phyloP scores from a whole-genome alignment of 2,329 filamentous ascomycete genomes.

The Geosmithia putterillii region DNA sequence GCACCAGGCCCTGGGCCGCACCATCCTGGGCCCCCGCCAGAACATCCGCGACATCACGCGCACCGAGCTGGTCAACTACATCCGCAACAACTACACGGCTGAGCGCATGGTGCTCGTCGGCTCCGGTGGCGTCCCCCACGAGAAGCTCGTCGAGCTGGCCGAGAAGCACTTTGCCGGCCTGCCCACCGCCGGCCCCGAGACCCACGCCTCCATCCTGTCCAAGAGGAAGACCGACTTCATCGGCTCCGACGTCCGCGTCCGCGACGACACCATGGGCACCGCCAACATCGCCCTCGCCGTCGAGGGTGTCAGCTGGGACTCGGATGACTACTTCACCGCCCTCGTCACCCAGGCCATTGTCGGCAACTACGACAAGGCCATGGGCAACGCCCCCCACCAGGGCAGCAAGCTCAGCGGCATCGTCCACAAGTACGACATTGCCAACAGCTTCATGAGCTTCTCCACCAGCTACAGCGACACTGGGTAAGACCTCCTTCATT shows the following conservation, averaged over 20 bases:
- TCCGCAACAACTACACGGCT: slow-evolving; percentile 99
- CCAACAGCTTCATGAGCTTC: slow-evolving; percentile 99
- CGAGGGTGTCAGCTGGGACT: slow-evolving; percentile 99
- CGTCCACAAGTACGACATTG: slow-evolving; percentile 86
- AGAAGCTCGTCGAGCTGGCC: slow-evolving; percentile 87
- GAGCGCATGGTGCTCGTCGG: slow-evolving; percentile 99
- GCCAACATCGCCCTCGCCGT: slow-evolving; percentile 98
- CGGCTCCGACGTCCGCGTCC: slow-evolving; percentile 88
- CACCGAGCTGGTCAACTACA: slow-evolving; percentile 85
- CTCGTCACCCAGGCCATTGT: slow-evolving; percentile 97
- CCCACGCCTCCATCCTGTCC: slow-evolving; percentile 61
- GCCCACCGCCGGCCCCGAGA: slow-evolving; percentile 62
- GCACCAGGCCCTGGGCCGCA: slow-evolving; percentile 89
- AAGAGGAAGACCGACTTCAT: slow-evolving; percentile 92
- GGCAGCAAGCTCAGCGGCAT: slow-evolving; percentile 96
- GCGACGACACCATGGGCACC: slow-evolving; percentile 90
- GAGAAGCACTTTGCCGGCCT: slow-evolving; percentile 88
- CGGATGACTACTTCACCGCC: slow-evolving; percentile 97
- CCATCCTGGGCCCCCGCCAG: slow-evolving; percentile 92
- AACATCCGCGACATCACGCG: slow-evolving; percentile 96
- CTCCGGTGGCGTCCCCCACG: slow-evolving; percentile 85
- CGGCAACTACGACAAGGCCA: slow-evolving; percentile 98
- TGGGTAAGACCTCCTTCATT: slow-evolving; percentile 54
- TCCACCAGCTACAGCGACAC: slow-evolving; percentile 99
- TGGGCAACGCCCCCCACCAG: slow-evolving; percentile 94